phyloP scores from a whole-genome alignment of 2,329 filamentous ascomycete species.

The Zasmidium angulare region DNA sequence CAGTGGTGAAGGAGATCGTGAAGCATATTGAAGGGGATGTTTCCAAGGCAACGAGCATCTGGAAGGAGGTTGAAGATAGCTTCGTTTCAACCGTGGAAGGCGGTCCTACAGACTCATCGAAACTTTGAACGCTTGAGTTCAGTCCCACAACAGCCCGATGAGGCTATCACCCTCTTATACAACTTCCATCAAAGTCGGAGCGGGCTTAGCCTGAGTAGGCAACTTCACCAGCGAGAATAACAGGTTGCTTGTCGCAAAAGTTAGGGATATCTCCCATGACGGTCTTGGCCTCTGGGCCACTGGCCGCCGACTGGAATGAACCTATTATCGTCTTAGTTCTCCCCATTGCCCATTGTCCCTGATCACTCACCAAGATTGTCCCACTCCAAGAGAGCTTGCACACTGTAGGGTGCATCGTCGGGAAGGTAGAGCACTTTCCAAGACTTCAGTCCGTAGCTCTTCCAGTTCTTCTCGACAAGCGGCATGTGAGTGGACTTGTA shows the following conservation, averaged over 20 bases:
- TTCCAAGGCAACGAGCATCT: constrained; percentile 22
- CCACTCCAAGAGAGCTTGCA: constrained; percentile 38
- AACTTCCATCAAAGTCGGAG: too few relatives aligned
- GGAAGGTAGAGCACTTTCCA: constrained; percentile 35
- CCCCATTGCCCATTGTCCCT: not conserved
- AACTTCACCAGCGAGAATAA: constrained; percentile 32
- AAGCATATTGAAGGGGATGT: constrained; percentile 17
- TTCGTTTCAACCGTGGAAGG: constrained; percentile 22
- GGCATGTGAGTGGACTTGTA: constrained; percentile 42
- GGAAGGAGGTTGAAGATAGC: constrained; percentile 32
- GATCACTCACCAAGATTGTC: constrained; percentile 22
- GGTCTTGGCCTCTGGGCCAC: constrained; percentile 21
- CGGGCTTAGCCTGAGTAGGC: constrained; percentile 9
- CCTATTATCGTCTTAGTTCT: too few relatives aligned
- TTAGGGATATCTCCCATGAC: constrained; percentile 37
- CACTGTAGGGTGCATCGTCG: constrained; percentile 32
- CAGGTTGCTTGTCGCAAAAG: constrained; percentile 38
- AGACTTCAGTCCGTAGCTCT: constrained; percentile 32
- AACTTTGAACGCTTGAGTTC: constrained; percentile 1
- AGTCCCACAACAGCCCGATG: not conserved
- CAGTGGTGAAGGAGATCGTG: constrained; percentile 25
- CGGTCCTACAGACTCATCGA: constrained; percentile 4
- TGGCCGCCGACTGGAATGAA: constrained; percentile 25
- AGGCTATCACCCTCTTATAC: not conserved
- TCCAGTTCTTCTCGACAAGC: constrained; percentile 35